A percentile compares a stretch with the other conserved stretches of the same genome.
These are phyloP conservation scores for Suillus plorans DNA, from an alignment of 768 basidiomycete species.

Conservation along the genomic window DNA sequence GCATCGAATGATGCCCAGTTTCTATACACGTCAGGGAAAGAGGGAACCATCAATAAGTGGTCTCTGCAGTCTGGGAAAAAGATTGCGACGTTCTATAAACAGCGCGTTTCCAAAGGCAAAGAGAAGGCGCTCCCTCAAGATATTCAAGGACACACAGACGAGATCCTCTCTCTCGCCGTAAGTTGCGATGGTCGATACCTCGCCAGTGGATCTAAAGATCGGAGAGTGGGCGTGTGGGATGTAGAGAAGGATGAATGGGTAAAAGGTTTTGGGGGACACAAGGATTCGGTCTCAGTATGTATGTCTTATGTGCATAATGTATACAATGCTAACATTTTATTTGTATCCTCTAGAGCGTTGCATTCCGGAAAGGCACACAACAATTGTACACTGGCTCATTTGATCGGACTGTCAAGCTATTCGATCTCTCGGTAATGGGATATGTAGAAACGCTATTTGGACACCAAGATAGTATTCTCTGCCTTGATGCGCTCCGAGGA, in stretches of 20 bases:
- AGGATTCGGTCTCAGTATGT: slow-evolving; percentile 68
- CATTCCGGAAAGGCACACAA: slow-evolving; percentile 76
- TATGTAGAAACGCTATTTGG: slow-evolving; percentile 97
- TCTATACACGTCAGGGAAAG: slow-evolving; percentile 90
- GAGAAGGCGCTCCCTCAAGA: slow-evolving; percentile 49
- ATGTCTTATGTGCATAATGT: slow-evolving; percentile 19
- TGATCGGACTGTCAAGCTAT: slow-evolving; percentile 89
- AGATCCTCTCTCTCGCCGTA: slow-evolving; percentile 80
- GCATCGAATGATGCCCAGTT: slow-evolving; percentile 69
- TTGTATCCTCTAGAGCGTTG: slow-evolving; percentile 46
- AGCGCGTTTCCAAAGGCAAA: slow-evolving; percentile 57
- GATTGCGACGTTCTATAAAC: slow-evolving; percentile 58
- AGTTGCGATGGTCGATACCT: slow-evolving; percentile 84
- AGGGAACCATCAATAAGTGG: slow-evolving; percentile 88
- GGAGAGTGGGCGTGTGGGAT: slow-evolving; percentile 85
- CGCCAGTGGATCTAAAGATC: slow-evolving; percentile 85
- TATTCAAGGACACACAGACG: slow-evolving; percentile 79
- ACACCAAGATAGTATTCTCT: slow-evolving; percentile 86
- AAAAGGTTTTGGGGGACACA: slow-evolving; percentile 77
- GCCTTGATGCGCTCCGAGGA: slow-evolving; percentile 75
- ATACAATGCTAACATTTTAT: slow-evolving; percentile 35
- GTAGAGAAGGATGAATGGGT: slow-evolving; percentile 73
- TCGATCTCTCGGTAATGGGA: slow-evolving; percentile 79
- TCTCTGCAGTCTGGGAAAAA: slow-evolving; percentile 66
- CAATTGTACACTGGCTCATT: slow-evolving; percentile 71